Conservation (phyloP, 148 eudicot species). For the Rhododendron vialii region DNA sequence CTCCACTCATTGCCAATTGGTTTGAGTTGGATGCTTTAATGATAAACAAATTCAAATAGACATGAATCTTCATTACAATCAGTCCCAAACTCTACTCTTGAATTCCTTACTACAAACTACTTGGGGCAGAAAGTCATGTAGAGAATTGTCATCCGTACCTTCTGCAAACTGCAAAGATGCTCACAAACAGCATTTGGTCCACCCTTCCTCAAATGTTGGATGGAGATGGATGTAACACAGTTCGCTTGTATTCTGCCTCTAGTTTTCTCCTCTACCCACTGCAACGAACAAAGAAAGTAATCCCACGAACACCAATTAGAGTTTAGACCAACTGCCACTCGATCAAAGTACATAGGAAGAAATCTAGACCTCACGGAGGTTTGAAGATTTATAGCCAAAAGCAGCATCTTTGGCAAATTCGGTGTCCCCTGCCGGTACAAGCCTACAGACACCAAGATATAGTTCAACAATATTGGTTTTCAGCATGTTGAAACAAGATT, state of each 20-base stretch:
- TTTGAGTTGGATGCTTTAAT: too few relatives aligned
- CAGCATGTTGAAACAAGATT: slow-evolving; percentile 1
- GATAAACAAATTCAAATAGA: not conserved
- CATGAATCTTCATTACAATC: not conserved
- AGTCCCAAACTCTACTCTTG: not conserved
- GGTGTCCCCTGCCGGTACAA: slow-evolving; percentile 96
- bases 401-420: slow-evolving; percentile 97
- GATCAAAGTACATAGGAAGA: not conserved
- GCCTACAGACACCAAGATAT: slow-evolving; percentile 41
- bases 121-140: not conserved
- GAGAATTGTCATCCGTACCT: slow-evolving; percentile 29
- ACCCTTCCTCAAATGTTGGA: slow-evolving; percentile 72
- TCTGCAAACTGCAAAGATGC: slow-evolving; percentile 67
- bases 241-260: slow-evolving; percentile 65
- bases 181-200: slow-evolving; percentile 93
- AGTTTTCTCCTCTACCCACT: slow-evolving; percentile 99
- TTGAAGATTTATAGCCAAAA: slow-evolving; percentile 93
- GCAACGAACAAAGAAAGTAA: slow-evolving; percentile 12
- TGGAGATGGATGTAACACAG: slow-evolving; percentile 75
- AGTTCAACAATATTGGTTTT: not conserved
- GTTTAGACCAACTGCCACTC: not conserved
- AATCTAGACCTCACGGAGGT: slow-evolving; percentile 77
- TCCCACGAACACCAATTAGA: not conserved
- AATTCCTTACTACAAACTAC: not conserved
- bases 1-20: too few relatives aligned